Evolutionary conservation across 768 basidiomycete genomes (phyloP), one percentile per base, ranked within the genome.

Genomic region (Macrolepiota dolichaula): DNA sequence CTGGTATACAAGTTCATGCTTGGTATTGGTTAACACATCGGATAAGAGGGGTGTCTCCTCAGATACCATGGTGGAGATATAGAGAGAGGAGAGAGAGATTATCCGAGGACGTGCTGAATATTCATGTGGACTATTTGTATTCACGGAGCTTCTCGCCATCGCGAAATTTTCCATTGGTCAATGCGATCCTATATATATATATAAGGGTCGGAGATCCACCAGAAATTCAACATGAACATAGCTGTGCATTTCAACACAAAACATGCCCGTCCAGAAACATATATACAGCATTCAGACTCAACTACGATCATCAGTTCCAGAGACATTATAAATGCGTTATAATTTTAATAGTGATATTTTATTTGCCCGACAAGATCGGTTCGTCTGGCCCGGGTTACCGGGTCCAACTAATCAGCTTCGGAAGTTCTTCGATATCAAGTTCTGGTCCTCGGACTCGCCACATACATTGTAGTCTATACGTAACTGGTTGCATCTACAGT

Each of bases 1-100:
- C 32, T 80, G 68, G 67, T 89, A 91, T 0, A 87, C 68, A 6
- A 66, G 65, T 51, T 76, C 68, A 57, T 74, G 76, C 52, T 54
- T 38, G n/a, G 22, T 22, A 25, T 13, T 38, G 52, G 52, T 35
- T 15, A 29, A 22, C 15, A 13, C n/a, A 6, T 40, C 52, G 9
- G 52, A 37, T 19, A 54, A 22, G 10, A 54, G 37, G 15, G 52
- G 52, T 6, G 52, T 54, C 22, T 54, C 52, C 22, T 54, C 52
- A 37, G 52, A 54, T 11, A 19, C 35, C 35, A 54, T 54, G 36
- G 22, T 12, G 29, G 22, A n/a, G n/a, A 17, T 0, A 36, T 12
- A 25, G 13, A 12, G 6, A 49, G 9, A 49, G 25, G 25, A 27
- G 47, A 3, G 7, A 22, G 47, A 24, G 24, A 22, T 49, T 49